phyloP scores from a whole-genome alignment of 768 basidiomycete genomes.

The Pluteus cervinus region DNA sequence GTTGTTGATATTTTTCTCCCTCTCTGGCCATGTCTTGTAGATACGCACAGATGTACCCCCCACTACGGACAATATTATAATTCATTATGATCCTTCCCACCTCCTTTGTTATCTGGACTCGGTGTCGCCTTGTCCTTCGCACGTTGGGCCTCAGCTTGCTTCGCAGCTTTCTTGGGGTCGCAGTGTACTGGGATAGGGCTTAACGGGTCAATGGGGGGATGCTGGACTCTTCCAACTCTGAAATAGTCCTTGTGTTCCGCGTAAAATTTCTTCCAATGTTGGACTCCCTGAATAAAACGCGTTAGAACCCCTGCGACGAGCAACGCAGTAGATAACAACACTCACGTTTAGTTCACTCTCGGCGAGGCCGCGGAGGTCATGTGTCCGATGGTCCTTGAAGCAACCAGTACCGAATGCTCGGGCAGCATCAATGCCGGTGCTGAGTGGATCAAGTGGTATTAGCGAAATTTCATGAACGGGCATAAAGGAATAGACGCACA shows the following conservation, averaged over 20 bases:
- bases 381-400: slow-evolving; percentile 84
- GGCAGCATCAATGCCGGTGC: slow-evolving; percentile 85
- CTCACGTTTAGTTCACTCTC: slow-evolving; percentile 66
- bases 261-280: slow-evolving; percentile 92
- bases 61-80: too few relatives aligned
- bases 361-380: slow-evolving; percentile 81
- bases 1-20: too few relatives aligned
- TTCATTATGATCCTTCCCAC: slow-evolving; percentile 28
- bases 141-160: slow-evolving; percentile 25
- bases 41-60: too few relatives aligned
- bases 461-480: slow-evolving; percentile 14
- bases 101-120: slow-evolving; percentile 11
- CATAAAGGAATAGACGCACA: slow-evolving; percentile 36
- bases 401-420: slow-evolving; percentile 93
- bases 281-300: slow-evolving; percentile 47
- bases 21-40: too few relatives aligned
- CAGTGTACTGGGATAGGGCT: slow-evolving; percentile 75
- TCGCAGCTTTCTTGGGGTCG: slow-evolving; percentile 49
- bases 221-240: slow-evolving; percentile 72
- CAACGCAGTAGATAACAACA: too few relatives aligned
- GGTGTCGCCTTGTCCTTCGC: slow-evolving; percentile 16
- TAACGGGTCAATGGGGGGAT: slow-evolving; percentile 69
- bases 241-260: slow-evolving; percentile 71
- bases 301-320: not conserved
- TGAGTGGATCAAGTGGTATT: slow-evolving; percentile 18